phyloP scores from a whole-genome alignment of 2,329 filamentous ascomycete genomes.

The Aspergillus glaucus region DNA sequence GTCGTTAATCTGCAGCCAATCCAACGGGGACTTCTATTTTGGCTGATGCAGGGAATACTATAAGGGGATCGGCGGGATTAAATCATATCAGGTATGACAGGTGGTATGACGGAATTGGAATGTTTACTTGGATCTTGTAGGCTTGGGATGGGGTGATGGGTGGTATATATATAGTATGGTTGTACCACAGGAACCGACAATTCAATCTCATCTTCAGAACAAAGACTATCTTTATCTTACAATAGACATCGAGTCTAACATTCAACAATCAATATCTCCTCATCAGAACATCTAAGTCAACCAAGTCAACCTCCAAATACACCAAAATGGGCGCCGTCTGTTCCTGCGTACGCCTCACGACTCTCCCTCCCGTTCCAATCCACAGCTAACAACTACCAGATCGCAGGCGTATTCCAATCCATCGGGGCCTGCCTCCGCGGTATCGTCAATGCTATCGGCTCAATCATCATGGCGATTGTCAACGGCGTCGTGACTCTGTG shows the following conservation, averaged over 20 bases:
- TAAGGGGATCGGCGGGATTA: no score
- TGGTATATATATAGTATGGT: background rate
- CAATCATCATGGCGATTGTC: conserved; percentile 61
- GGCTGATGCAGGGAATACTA: no score
- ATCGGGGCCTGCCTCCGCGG: conserved; percentile 63
- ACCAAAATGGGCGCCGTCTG: conserved; percentile 72
- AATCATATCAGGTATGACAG: no score
- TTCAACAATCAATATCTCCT: background rate
- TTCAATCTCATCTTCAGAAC: no score
- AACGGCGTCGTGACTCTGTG: conserved; percentile 59
- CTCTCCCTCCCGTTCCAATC: conserved; percentile 1
- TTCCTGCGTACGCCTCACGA: conserved; percentile 64
- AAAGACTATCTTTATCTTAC: no score
- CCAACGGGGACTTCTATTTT: no score
- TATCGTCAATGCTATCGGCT: conserved; percentile 61
- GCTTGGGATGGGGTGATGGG: no score
- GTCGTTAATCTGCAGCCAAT: no score
- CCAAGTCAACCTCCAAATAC: conserved; percentile 4
- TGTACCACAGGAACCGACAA: no score
- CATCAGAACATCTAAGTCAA: conserved; percentile 2
- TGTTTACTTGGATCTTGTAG: no score
- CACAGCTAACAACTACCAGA: conserved; percentile 36
- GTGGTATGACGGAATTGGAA: background rate
- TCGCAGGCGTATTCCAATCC: conserved; percentile 54
- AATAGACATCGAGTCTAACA: no score